Base-by-base conservation (phyloP, 805 yeast genomes). In the Starmerella geochares region DNA sequence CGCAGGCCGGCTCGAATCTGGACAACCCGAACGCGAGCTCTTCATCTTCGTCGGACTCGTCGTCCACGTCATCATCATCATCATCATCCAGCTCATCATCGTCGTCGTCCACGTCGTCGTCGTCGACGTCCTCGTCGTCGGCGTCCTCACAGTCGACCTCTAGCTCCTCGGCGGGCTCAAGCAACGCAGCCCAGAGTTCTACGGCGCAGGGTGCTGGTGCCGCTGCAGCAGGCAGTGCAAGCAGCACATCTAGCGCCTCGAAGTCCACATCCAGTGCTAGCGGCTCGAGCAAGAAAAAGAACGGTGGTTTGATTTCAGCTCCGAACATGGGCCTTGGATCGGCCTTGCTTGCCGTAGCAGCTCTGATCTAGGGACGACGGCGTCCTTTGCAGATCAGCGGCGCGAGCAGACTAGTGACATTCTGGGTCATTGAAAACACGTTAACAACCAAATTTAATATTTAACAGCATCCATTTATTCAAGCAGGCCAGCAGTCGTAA, bases 1-100 rank as follows among this genome's bases (percentile, higher is more conserved):
- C 72, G 17, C 68, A 65, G 59, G 60, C 62, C 55, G 73, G 70
- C 28, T 54, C 65, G 13, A 53, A 59, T 23, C 64, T 64, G 33
- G 62, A 57, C 50, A 47, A 47, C 31, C 51, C 45, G 23, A 33
- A 25, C 46, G 49, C 60, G 14, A 19, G 52, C 21, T 28, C 54
- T 20, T 37, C 51, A 40, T 46, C 44, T 10, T 33, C 48, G 7
- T 27, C 60, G 13, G 19, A 51, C 24, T 29, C 54, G 23, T 37
- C 51, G 42, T 43, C 43, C 7, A 23, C 47, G 4, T 24, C 53
- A 20, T 36, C 50, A 40, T 46, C 43, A 2, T 23, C 40, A 4
- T 24, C 53, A 20, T 36, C 50, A 40, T 43, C 43, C 2, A 23
- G 40, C 3, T 28, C 53, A 20, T 36, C 50, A 38, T 46, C 43